phyloP scores from a whole-genome alignment of 805 yeast genomes.

The Saccharomycopsis babjevae region DNA sequence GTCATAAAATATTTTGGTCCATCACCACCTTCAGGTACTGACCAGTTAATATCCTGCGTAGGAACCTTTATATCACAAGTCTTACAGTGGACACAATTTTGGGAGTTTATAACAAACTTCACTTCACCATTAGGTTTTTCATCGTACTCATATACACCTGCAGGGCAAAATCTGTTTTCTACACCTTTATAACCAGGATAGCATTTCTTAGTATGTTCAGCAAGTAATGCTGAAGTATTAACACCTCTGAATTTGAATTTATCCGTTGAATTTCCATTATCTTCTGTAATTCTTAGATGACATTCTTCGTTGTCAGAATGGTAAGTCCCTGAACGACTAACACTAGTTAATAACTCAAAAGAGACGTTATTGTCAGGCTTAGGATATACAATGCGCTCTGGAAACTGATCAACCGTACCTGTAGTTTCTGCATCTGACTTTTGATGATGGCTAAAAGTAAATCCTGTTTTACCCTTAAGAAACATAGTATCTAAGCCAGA shows the following conservation, averaged over 20 bases:
- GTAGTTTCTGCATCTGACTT: slow-evolving; percentile 67
- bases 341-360: slow-evolving; percentile 89
- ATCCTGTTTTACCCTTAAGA: slow-evolving; percentile 72
- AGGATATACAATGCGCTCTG: slow-evolving; percentile 71
- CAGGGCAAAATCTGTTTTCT: slow-evolving; percentile 92
- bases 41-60: slow-evolving; percentile 88
- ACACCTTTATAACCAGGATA: slow-evolving; percentile 78
- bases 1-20: slow-evolving; percentile 95
- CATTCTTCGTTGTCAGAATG: slow-evolving; percentile 92
- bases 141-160: slow-evolving; percentile 95
- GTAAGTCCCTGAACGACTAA: slow-evolving; percentile 90
- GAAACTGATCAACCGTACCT: slow-evolving; percentile 49
- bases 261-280: slow-evolving; percentile 27
- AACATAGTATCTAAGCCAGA: slow-evolving; percentile 78
- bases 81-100: slow-evolving; percentile 96
- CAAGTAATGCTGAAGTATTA: slow-evolving; percentile 21
- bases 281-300: slow-evolving; percentile 59
- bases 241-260: slow-evolving; percentile 19
- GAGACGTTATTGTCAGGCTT: slow-evolving; percentile 93
- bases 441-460: slow-evolving; percentile 66
- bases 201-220: slow-evolving; percentile 15
- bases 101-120: slow-evolving; percentile 86
- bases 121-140: slow-evolving; percentile 34
- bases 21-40: slow-evolving; percentile 98
- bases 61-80: slow-evolving; percentile 98